Conservation (phyloP, 106 monocot genomes). For the Allium sativum region DNA sequence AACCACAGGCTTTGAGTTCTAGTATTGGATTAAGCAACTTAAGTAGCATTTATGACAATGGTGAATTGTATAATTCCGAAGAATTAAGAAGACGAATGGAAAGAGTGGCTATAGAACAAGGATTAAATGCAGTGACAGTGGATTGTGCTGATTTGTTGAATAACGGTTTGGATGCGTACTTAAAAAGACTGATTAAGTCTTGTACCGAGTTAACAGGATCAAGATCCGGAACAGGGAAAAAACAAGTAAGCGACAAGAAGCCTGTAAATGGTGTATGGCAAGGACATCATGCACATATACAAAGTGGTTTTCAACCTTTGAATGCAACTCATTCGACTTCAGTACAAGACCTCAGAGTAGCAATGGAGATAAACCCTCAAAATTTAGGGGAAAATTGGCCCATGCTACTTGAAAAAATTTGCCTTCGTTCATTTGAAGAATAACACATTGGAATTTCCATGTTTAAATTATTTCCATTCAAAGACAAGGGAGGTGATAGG, state of each 20-base stretch:
- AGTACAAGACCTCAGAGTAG: conserved; percentile 55
- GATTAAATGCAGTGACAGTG: conserved; percentile 37
- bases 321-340: conserved; percentile 21
- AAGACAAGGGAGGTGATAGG: conserved; percentile 2
- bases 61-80: conserved; percentile 51
- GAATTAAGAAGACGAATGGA: conserved; percentile 67
- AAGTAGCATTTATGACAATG: conserved; percentile 26
- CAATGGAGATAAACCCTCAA: conserved; percentile 58
- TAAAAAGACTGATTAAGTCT: conserved; percentile 64
- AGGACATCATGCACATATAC: conserved; percentile 35
- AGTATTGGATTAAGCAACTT: conserved; percentile 13
- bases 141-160: conserved; percentile 87
- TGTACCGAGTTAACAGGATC: conserved; percentile 44
- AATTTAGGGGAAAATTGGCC: conserved; percentile 58
- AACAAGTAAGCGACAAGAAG: conserved; percentile 30
- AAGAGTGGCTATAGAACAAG: conserved; percentile 45
- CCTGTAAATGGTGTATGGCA: conserved; percentile 43
- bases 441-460: conserved; percentile 14
- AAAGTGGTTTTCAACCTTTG: conserved; percentile 11
- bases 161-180: conserved; percentile 67
- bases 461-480: neutral
- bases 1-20: conserved; percentile 7
- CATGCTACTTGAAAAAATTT: conserved; percentile 54
- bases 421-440: conserved; percentile 42
- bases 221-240: conserved; percentile 21